A percentile compares a stretch with the other conserved stretches of the same genome.
phyloP scores from a whole-genome alignment of 2,329 filamentous ascomycete species.

The Didymella sp. region DNA sequence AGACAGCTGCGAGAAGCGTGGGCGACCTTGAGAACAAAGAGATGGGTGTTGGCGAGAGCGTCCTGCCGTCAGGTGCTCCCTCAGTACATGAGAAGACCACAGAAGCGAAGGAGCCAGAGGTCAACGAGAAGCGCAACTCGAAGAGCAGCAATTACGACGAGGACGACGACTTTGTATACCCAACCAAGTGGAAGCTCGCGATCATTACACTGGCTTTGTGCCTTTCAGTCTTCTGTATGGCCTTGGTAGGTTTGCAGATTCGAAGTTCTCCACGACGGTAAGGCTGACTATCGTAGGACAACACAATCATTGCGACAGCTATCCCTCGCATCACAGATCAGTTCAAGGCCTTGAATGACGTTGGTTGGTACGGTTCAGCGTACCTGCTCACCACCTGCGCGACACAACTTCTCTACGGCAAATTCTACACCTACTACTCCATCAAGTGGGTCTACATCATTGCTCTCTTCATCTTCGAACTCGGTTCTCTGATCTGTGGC shows the following conservation, averaged over 20 bases:
- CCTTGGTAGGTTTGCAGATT: slow-evolving; percentile 34
- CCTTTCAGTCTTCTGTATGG: slow-evolving; percentile 50
- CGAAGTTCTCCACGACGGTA: background rate
- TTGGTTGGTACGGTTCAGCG: slow-evolving; percentile 55
- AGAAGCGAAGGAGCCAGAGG: slow-evolving; percentile 18
- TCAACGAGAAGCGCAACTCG: slow-evolving; percentile 26
- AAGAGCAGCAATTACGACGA: slow-evolving; percentile 30
- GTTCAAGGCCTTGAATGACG: slow-evolving; percentile 55
- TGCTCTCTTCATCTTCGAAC: slow-evolving; percentile 58
- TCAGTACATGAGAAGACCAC: slow-evolving; percentile 29
- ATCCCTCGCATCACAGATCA: slow-evolving; percentile 59
- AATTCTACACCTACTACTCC: slow-evolving; percentile 56
- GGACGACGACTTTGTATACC: slow-evolving; percentile 46
- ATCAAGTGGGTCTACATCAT: slow-evolving; percentile 57
- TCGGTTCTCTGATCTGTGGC: slow-evolving; percentile 61
- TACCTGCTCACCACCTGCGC: slow-evolving; percentile 54
- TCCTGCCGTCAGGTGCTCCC: slow-evolving; percentile 30
- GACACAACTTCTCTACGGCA: slow-evolving; percentile 50
- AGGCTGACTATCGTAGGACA: slow-evolving; percentile 15
- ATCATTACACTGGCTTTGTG: slow-evolving; percentile 46
- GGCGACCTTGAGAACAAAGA: slow-evolving; percentile 40
- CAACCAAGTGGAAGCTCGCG: slow-evolving; percentile 42
- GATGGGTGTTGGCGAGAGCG: slow-evolving; percentile 26
- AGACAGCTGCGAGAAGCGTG: slow-evolving; percentile 39
- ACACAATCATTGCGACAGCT: slow-evolving; percentile 52